A percentile compares a stretch with the other conserved stretches of the same genome.
These are phyloP conservation scores for Cynanchum wilfordii DNA, from an alignment of 257 asterid genomes.

Conservation along the genomic window DNA sequence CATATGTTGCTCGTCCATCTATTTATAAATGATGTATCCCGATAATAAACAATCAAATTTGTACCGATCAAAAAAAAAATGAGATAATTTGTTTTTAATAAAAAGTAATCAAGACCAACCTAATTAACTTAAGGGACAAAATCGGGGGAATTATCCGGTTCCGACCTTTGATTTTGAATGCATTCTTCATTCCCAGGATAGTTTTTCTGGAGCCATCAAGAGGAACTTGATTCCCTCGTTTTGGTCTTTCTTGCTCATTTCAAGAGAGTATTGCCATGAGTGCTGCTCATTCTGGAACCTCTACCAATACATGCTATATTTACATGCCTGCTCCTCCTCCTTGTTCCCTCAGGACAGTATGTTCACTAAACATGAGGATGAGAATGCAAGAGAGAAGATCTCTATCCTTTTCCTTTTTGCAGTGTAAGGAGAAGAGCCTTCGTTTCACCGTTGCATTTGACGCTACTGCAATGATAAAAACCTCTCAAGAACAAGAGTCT, in stretches of 20 bases:
- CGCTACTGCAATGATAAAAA: constrained; percentile 27
- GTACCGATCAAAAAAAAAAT: too few species aligned
- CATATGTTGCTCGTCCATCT: too few species aligned
- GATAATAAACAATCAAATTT: too few species aligned
- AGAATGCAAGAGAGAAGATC: not conserved
- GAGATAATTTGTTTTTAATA: too few species aligned
- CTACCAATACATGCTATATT: not conserved
- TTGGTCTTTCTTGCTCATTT: not conserved
- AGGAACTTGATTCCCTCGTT: not conserved
- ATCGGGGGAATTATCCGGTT: too few species aligned
- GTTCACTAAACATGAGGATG: not conserved
- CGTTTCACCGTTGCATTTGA: constrained; percentile 2
- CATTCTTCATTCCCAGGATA: not conserved
- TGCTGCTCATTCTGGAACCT: not conserved
- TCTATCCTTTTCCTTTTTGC: not conserved
- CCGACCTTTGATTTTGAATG: not conserved
- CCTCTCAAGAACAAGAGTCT: constrained; percentile 34
- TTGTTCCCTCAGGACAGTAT: not conserved
- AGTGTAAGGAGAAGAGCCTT: not conserved
- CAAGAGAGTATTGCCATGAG: not conserved
- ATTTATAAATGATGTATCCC: too few species aligned
- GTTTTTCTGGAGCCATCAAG: not conserved
- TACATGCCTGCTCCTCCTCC: not conserved
- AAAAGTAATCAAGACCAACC: too few species aligned
- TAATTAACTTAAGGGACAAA: too few species aligned